These are phyloP conservation scores for Colletotrichum siamense DNA, from an alignment of 2,329 filamentous ascomycete genomes.

Conservation along the genomic window DNA sequence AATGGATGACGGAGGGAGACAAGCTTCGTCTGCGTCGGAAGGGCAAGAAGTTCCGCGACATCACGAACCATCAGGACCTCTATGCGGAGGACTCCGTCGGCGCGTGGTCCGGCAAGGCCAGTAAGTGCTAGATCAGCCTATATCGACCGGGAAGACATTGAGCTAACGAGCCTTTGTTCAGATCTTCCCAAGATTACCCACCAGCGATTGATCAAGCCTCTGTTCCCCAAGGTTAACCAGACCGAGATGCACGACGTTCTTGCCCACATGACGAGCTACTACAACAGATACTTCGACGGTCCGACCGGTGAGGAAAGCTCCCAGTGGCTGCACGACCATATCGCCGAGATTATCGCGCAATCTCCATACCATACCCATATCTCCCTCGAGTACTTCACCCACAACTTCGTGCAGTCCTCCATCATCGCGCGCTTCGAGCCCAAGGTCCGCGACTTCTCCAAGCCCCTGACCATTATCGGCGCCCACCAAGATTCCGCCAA, in stretches of 20 bases:
- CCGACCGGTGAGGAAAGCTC: conserved; percentile 36
- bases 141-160: fast-evolving
- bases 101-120: conserved; percentile 31
- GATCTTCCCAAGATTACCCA: conserved; percentile 45
- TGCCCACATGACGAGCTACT: conserved; percentile 64
- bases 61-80: conserved; percentile 67
- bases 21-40: conserved; percentile 73
- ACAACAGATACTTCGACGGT: conserved; percentile 61
- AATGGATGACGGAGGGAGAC: conserved; percentile 76
- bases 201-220: conserved; percentile 58
- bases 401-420: conserved; percentile 73
- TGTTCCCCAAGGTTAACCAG: conserved; percentile 65
- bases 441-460: conserved; percentile 37
- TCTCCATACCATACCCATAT: conserved; percentile 41
- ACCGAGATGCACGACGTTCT: conserved; percentile 70
- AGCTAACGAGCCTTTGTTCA: not conserved
- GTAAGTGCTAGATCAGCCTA: conserved; percentile 18
- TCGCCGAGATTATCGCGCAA: conserved; percentile 37
- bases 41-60: conserved; percentile 75
- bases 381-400: conserved; percentile 59
- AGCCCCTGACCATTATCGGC: conserved; percentile 60
- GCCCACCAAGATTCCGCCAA: conserved; percentile 80
- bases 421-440: conserved; percentile 71
- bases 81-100: conserved; percentile 30
- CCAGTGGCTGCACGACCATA: conserved; percentile 39